Conservation (phyloP, 2,329 filamentous ascomycete species). For the Seiridium unicorne region DNA sequence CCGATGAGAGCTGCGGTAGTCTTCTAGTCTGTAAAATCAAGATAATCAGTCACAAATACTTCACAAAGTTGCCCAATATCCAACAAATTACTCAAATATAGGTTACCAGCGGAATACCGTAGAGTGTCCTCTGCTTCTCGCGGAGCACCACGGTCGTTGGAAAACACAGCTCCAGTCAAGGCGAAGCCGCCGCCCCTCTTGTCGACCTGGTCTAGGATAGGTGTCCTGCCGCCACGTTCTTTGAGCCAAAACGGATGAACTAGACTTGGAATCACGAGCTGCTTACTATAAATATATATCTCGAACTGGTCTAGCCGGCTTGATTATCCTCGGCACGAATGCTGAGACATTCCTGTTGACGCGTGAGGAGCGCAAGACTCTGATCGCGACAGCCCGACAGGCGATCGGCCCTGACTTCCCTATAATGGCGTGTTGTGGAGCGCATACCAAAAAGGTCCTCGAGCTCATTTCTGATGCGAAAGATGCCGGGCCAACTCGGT, state of each 20-base stretch:
- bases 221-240: conserved; percentile 50
- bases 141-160: conserved; percentile 44
- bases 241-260: conserved; percentile 45
- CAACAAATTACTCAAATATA: conserved; percentile 41
- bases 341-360: conserved; percentile 45
- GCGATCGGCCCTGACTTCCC: conserved; percentile 51
- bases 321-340: conserved; percentile 32
- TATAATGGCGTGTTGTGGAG: conserved; percentile 62
- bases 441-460: conserved; percentile 61
- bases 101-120: conserved; percentile 54
- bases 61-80: not conserved
- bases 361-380: conserved; percentile 52
- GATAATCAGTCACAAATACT: not conserved
- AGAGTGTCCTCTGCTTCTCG: conserved; percentile 49
- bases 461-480: conserved; percentile 58
- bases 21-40: conserved; percentile 41
- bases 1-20: conserved; percentile 54
- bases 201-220: conserved; percentile 35
- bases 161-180: conserved; percentile 50
- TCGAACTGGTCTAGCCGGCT: conserved; percentile 26
- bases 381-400: conserved; percentile 52
- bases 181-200: conserved; percentile 38
- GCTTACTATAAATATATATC: conserved; percentile 51
- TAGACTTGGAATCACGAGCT: conserved; percentile 42
- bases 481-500: conserved; percentile 63